phyloP scores from a whole-genome alignment of 2,329 filamentous ascomycete genomes.

The Pestalotiopsis sp. region DNA sequence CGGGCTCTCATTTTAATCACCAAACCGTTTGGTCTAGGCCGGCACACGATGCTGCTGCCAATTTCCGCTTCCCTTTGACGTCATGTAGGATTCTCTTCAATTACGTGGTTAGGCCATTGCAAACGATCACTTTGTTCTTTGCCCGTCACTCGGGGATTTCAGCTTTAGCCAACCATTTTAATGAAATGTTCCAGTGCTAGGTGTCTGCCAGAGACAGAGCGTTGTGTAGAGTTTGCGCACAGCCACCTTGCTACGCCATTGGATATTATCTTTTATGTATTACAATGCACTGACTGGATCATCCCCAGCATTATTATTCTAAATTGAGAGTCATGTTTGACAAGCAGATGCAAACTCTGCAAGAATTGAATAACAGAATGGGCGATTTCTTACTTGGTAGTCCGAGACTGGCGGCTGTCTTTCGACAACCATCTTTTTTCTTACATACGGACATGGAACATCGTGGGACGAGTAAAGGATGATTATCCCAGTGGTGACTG shows the following conservation, averaged over 20 bases:
- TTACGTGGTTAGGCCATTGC: background rate
- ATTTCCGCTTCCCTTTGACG: constrained; percentile 10
- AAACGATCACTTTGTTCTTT: too few species aligned
- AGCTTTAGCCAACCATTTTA: too few species aligned
- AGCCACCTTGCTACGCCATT: background rate
- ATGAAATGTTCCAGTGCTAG: too few species aligned
- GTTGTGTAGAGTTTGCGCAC: background rate
- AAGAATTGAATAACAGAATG: too few species aligned
- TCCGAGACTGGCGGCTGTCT: too few species aligned
- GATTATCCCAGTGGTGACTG: background rate
- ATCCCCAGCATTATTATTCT: background rate
- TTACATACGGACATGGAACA: background rate
- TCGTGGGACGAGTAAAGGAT: background rate
- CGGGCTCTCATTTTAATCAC: background rate
- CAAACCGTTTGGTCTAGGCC: background rate
- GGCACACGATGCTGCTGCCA: background rate
- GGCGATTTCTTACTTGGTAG: too few species aligned
- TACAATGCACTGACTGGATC: background rate
- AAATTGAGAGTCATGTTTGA: background rate
- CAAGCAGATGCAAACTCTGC: background rate
- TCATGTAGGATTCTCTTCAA: background rate
- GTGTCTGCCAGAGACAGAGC: too few species aligned
- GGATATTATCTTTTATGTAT: background rate
- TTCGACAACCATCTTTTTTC: too few species aligned
- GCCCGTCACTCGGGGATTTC: too few species aligned